A percentile compares a stretch with the other conserved stretches of the same genome.
Evolutionary conservation across 2,329 filamentous ascomycete genomes (phyloP).

Genomic region (Scleromitrula shiraiana): DNA sequence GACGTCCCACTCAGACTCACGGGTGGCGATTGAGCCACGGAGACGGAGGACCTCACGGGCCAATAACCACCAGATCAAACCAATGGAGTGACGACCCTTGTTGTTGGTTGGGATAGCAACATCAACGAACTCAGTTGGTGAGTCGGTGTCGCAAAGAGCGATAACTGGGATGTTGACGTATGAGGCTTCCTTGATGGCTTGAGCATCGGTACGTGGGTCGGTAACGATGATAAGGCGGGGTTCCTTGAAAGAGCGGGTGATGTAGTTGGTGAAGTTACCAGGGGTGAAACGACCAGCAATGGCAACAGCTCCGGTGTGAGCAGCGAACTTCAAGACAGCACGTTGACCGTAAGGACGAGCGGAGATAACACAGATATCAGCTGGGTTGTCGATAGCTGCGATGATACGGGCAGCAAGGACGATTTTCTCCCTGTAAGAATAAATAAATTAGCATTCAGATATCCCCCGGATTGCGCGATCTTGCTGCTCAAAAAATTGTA

Average conservation of each 20-base stretch:
- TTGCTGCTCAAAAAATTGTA: too few relatives aligned
- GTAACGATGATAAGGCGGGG: constrained; percentile 98
- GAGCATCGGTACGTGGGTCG: constrained; percentile 98
- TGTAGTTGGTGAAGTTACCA: constrained; percentile 99
- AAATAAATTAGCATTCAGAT: constrained; percentile 92
- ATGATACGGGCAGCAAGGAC: constrained; percentile 98
- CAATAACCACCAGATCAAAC: constrained; percentile 98
- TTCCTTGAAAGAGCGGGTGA: constrained; percentile 99
- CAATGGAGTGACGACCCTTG: constrained; percentile 99
- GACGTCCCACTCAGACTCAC: constrained; percentile 96
- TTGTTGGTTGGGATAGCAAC: constrained; percentile 99
- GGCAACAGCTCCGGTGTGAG: constrained; percentile 94
- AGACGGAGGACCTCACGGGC: constrained; percentile 99
- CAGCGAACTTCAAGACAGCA: constrained; percentile 98
- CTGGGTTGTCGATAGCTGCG: constrained; percentile 97
- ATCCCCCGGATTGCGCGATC: constrained; percentile 79
- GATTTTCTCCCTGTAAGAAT: constrained; percentile 83
- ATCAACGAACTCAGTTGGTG: constrained; percentile 98
- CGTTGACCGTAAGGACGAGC: constrained; percentile 99
- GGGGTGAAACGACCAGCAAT: constrained; percentile 99
- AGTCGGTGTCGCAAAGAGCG: constrained; percentile 98
- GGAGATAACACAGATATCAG: constrained; percentile 98
- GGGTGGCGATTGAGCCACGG: constrained; percentile 89
- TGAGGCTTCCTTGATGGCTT: constrained; percentile 99
- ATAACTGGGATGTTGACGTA: constrained; percentile 99